Percentiles rank a stretch among this genome's conserved stretches.
Conservation (phyloP, 257 asterid species). For the Solanum acaule region DNA sequence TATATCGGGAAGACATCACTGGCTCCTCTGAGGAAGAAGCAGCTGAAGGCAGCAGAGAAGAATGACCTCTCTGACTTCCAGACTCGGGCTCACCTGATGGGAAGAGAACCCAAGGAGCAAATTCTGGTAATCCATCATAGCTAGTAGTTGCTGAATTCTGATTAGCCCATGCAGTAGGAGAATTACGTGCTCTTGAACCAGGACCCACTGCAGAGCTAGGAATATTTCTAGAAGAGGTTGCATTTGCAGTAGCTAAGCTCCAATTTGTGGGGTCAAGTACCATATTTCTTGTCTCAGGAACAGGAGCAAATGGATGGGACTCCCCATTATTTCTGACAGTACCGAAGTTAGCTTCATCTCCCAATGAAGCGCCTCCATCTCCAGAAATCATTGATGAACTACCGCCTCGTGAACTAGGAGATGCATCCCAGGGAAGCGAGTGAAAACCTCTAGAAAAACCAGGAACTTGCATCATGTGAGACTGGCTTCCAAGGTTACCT, state of each 20-base stretch:
- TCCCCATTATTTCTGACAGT: slow-evolving; percentile 39
- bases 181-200: slow-evolving; percentile 24
- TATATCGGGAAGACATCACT: not conserved
- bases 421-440: slow-evolving; percentile 41
- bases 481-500: slow-evolving; percentile 21
- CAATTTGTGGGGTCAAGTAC: slow-evolving; percentile 53
- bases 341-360: slow-evolving; percentile 36
- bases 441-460: slow-evolving; percentile 31
- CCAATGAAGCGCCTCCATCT: slow-evolving; percentile 32
- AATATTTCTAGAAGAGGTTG: slow-evolving; percentile 38
- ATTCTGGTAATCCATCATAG: slow-evolving; percentile 39
- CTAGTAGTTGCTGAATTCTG: slow-evolving; percentile 33
- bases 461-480: slow-evolving; percentile 32
- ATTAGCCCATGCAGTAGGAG: slow-evolving; percentile 37
- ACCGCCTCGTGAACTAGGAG: slow-evolving; percentile 32
- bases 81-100: slow-evolving; percentile 43
- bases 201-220: slow-evolving; percentile 33
- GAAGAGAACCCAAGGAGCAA: slow-evolving; percentile 38
- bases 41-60: slow-evolving; percentile 34
- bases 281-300: slow-evolving; percentile 40
- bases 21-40: slow-evolving; percentile 38
- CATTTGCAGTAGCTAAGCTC: slow-evolving; percentile 50
- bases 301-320: slow-evolving; percentile 32
- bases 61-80: slow-evolving; percentile 43
- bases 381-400: slow-evolving; percentile 35